Evolutionary conservation across 768 basidiomycete species (phyloP), one percentile per base, ranked within the genome.

Genomic region (Sporobolomyces roseus): DNA sequence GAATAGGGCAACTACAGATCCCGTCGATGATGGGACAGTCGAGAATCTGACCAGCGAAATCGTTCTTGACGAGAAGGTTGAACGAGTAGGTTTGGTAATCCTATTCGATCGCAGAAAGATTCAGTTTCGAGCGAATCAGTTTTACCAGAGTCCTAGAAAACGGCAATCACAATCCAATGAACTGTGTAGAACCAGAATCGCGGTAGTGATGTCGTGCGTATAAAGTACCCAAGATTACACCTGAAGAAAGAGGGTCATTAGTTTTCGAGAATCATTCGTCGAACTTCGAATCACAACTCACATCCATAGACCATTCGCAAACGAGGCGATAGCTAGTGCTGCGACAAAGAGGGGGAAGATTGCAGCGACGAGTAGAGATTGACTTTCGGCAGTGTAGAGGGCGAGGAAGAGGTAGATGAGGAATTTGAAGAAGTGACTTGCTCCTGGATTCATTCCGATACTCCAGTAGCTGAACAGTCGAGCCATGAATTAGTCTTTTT

Each of bases 331-430:
- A 0, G 85, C 85, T 9, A 87, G 78, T 7, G 85, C 83, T 0
- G 85, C 85, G 23, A 86, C 84, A 63, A 86, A 86, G 32, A 85
- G 81, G 0, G 86, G 86, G 3, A 86, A 63, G 14, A 82, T 62
- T 0, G 84, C 79, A 0, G 85, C 83, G 35, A 86, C 75, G 19
- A 86, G 75, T 21, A 83, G 74, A 6, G 75, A 76, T 65, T 77
- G 60, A 25, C 25, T 38, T 33, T 66, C 63, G 46, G 53, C 61
- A 9, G 63, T 59, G 48, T 51, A 33, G 32, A 70, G 49, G 5
- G 63, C 65, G 27, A 87, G 78, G 77, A 82, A 85, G 9, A 87
- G 77, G 75, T 84, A 83, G 4, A 77, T 78, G 7, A 85, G 77
- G 78, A 85, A 87, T 4, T 82, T 79, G 81, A 86, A 85, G 78